Evolutionary conservation across 176 grass and related monocot species (phyloP), one percentile per base, ranked within the genome.

Genomic region (Aegilops sharonensis): DNA sequence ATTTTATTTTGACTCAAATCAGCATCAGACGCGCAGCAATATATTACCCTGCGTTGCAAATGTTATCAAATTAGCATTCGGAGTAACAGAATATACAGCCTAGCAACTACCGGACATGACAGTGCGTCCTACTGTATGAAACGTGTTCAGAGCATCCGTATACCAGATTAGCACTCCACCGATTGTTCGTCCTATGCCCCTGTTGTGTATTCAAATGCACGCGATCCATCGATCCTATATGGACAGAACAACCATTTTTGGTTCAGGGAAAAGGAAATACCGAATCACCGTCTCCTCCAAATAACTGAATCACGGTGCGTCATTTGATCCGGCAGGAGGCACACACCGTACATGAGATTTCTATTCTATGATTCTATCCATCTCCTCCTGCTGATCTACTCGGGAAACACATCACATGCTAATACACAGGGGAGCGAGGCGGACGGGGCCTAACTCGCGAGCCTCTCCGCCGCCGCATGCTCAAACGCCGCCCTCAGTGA

Each of bases 401-500:
- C 11, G 2, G 21, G 6, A 11, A 47, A 15, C 39, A 43, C 69
- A 24, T n/a, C 11, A 40, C 43, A 47, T 10, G 52, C 11, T 10
- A 25, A 25, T 27, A 9, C 10, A 37, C 21, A 20, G n/a, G 39
- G 27, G 54, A 24, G 30, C 34, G 32, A 18, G 8, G 72, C 40
- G 39, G 29, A 30, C 50, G 66, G 34, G 61, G 68, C 43, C 80
- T 34, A 54, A 37, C 72, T 30, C 36, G 18, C n/a, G 39, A 98
- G 47, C 62, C 17, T 84, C 17, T 70, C 85, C 35, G 83, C 85
- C 30, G 82, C 84, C 9, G 86, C 90, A 60, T 45, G 82, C 88
- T 91, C 88, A 82, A 92, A 98, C 52, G 84, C 35, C 52, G 86
- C 77, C 42, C 39, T 60, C 24, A 98, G 78, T 76, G 86, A 79